Percentiles rank a stretch among this genome's conserved stretches.
phyloP scores from a whole-genome alignment of 345 rosid genomes.

The Corchorus capsularis region DNA sequence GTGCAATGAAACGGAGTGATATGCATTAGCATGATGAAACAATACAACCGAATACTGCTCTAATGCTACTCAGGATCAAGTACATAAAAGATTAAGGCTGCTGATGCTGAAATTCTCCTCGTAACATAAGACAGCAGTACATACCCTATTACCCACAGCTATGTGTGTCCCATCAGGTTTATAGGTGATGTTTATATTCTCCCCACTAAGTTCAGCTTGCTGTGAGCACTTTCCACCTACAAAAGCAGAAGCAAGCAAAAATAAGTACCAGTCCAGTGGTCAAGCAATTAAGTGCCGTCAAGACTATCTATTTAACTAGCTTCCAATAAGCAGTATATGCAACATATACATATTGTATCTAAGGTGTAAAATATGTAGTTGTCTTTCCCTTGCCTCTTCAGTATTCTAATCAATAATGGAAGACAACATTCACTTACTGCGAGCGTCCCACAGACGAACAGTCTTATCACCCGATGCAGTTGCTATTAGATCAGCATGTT shows the following conservation, averaged over 20 bases:
- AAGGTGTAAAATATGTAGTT: background rate
- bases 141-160: slow-evolving; percentile 98
- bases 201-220: slow-evolving; percentile 95
- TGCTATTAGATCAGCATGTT: slow-evolving; percentile 89
- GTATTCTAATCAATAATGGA: slow-evolving; percentile 3
- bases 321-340: background rate
- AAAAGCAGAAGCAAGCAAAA: slow-evolving; percentile 13
- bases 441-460: slow-evolving; percentile 98
- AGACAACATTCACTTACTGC: slow-evolving; percentile 61
- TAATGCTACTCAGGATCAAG: background rate
- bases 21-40: slow-evolving; percentile 5
- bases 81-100: background rate
- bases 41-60: slow-evolving; percentile 6
- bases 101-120: background rate
- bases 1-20: slow-evolving; percentile 20
- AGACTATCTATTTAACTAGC: background rate
- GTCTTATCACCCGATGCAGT: slow-evolving; percentile 99
- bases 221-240: slow-evolving; percentile 96
- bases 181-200: slow-evolving; percentile 95
- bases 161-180: slow-evolving; percentile 91
- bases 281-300: background rate
- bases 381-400: background rate
- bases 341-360: background rate
- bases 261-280: background rate
- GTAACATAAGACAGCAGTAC: slow-evolving; percentile 24